These are phyloP conservation scores for Cystobasidium onofrii DNA, from an alignment of 768 basidiomycete genomes.

Conservation along the genomic window DNA sequence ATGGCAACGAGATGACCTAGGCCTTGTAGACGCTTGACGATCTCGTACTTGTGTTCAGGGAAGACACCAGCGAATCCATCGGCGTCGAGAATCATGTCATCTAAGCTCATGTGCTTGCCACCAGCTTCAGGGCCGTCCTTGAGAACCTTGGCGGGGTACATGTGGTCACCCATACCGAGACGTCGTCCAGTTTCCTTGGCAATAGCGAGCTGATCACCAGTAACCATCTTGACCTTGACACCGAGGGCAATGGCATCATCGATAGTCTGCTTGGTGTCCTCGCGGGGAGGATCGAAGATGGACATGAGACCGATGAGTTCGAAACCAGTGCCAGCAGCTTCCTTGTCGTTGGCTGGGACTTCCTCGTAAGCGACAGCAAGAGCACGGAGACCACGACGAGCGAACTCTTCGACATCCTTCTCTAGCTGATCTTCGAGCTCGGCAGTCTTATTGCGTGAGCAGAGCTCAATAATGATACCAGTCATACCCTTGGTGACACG, in stretches of 20 bases:
- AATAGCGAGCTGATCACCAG: conserved; percentile 99
- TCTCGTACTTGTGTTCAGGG: conserved; percentile 99
- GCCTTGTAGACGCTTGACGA: conserved; percentile 94
- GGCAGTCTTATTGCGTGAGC: conserved; percentile 92
- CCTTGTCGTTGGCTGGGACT: conserved; percentile 67
- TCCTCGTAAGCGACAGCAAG: conserved; percentile 95
- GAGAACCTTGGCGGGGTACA: conserved; percentile 98
- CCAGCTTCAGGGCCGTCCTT: conserved; percentile 90
- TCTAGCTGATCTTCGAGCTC: conserved; percentile 85
- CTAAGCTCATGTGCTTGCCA: conserved; percentile 70
- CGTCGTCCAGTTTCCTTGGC: conserved; percentile 98
- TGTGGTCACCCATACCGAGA: conserved; percentile 95
- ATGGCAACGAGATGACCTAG: conserved; percentile 94
- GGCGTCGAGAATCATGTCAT: conserved; percentile 99
- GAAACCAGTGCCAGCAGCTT: conserved; percentile 89
- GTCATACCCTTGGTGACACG: conserved; percentile 99
- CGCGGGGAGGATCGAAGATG: conserved; percentile 96
- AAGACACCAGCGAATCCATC: conserved; percentile 99
- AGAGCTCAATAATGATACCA: conserved; percentile 89
- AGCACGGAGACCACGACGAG: conserved; percentile 89
- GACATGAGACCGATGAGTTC: conserved; percentile 93
- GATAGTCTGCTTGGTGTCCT: conserved; percentile 97
- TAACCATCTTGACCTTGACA: conserved; percentile 99
- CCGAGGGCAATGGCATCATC: conserved; percentile 92
- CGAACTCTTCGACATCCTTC: conserved; percentile 91